Conservation (phyloP, 73 alveolate species). For the Halteria grandinella region DNA sequence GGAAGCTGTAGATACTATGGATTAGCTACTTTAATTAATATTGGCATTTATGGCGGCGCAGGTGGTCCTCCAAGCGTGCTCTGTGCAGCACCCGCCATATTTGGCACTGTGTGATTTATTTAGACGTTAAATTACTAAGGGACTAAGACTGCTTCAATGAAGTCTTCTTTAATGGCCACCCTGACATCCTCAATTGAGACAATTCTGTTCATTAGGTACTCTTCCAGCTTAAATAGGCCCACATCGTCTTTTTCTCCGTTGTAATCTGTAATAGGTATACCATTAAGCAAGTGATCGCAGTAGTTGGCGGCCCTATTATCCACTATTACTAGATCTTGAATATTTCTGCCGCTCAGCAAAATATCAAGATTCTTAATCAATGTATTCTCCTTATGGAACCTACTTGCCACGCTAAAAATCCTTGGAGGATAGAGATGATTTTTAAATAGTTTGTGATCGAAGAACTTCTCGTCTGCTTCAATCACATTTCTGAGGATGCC, state of each 20-base stretch:
- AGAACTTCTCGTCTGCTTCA: constrained; percentile 22
- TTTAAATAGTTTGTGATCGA: constrained; percentile 19
- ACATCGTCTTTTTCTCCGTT: constrained; percentile 22
- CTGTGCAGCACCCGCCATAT: too few species aligned
- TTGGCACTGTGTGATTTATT: too few species aligned
- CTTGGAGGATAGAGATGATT: constrained; percentile 18
- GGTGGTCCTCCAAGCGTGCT: too few species aligned
- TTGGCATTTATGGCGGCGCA: too few species aligned
- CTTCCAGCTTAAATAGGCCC: constrained; percentile 5
- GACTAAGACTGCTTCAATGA: neutral
- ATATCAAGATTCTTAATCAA: constrained; percentile 26
- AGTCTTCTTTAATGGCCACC: constrained; percentile 4
- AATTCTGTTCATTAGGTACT: constrained; percentile 22
- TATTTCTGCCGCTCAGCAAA: constrained; percentile 35
- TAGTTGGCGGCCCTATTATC: constrained; percentile 50
- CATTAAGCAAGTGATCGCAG: constrained; percentile 48
- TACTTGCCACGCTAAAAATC: neutral
- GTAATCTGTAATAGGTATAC: constrained; percentile 57
- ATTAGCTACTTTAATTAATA: too few species aligned
- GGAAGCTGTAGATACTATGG: too few species aligned
- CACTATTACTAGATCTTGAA: constrained; percentile 57
- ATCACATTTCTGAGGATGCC: constrained; percentile 20
- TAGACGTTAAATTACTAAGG: neutral
- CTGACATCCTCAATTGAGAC: constrained; percentile 29
- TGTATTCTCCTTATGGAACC: too few species aligned